Evolutionary conservation across 1,284 basidiomycete species (phyloP).

Genomic region (Cryptococcus amylolentus): DNA sequence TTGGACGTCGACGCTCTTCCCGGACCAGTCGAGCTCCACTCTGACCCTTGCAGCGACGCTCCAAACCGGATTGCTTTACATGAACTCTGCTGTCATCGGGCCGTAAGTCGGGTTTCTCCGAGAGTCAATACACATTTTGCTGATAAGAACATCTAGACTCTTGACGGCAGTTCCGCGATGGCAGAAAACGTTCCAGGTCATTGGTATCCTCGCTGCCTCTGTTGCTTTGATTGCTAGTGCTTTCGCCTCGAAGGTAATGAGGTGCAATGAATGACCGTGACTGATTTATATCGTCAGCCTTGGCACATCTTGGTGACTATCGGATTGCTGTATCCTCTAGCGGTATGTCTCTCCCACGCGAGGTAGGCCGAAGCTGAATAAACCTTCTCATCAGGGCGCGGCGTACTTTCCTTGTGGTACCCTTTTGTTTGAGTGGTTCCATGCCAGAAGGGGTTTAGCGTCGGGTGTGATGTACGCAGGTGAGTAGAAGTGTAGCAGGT

Average conservation of each 20-base stretch:
- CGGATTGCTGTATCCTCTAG: slow-evolving; percentile 45
- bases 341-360: slow-evolving; percentile 18
- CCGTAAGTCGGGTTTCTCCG: slow-evolving; percentile 29
- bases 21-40: slow-evolving; percentile 27
- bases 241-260: slow-evolving; percentile 34
- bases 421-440: slow-evolving; percentile 49
- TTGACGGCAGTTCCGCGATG: slow-evolving; percentile 34
- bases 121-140: not conserved
- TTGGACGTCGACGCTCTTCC: slow-evolving; percentile 43
- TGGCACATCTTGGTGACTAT: slow-evolving; percentile 46
- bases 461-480: slow-evolving; percentile 46
- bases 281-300: slow-evolving; percentile 17
- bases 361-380: not conserved
- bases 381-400: slow-evolving; percentile 7
- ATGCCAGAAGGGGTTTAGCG: slow-evolving; percentile 41
- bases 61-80: slow-evolving; percentile 45
- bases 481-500: too few species aligned
- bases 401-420: slow-evolving; percentile 46
- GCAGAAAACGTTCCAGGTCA: slow-evolving; percentile 25
- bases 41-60: slow-evolving; percentile 46
- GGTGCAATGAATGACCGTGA: not conserved
- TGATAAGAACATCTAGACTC: slow-evolving; percentile 13
- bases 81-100: slow-evolving; percentile 35
- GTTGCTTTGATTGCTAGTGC: slow-evolving; percentile 32
- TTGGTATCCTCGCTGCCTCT: slow-evolving; percentile 28